A percentile compares a stretch with the other conserved stretches of the same genome.
phyloP scores from a whole-genome alignment of 1,139 yeast species.

The Debaryomyces sp. region DNA sequence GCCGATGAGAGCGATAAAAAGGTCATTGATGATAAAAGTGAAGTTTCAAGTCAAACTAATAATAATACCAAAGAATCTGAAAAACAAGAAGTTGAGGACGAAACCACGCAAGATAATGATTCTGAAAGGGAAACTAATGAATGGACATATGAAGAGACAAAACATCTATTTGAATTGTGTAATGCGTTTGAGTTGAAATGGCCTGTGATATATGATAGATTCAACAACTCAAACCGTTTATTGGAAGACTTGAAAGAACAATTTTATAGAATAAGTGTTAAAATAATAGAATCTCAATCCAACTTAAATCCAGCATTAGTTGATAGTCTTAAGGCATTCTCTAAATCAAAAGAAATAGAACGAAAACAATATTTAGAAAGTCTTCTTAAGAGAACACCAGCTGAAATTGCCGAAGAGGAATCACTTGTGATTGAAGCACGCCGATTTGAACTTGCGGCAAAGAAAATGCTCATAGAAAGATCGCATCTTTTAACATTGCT shows the following conservation, averaged over 20 bases:
- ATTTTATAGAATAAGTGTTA: slow-evolving; percentile 57
- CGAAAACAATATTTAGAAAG: slow-evolving; percentile 81
- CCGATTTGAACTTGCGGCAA: slow-evolving; percentile 89
- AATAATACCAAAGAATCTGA: slow-evolving; percentile 5
- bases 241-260: slow-evolving; percentile 84
- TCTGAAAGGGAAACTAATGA: slow-evolving; percentile 6
- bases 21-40: slow-evolving; percentile 1
- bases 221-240: slow-evolving; percentile 43
- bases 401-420: slow-evolving; percentile 97
- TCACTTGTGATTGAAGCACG: slow-evolving; percentile 91
- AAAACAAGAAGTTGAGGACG: slow-evolving; percentile 8
- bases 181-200: slow-evolving; percentile 79
- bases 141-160: slow-evolving; percentile 84
- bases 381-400: slow-evolving; percentile 82
- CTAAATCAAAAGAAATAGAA: slow-evolving; percentile 68
- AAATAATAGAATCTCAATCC: slow-evolving; percentile 47
- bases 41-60: neutral
- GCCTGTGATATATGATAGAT: slow-evolving; percentile 83
- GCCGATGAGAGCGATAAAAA: neutral
- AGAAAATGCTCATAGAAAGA: slow-evolving; percentile 83
- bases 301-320: slow-evolving; percentile 50
- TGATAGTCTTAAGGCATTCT: slow-evolving; percentile 56
- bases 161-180: slow-evolving; percentile 72
- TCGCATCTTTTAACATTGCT: slow-evolving; percentile 74
- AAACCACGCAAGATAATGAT: neutral